phyloP scores from a whole-genome alignment of 2,329 filamentous ascomycete genomes.

The Claviceps sp. region DNA sequence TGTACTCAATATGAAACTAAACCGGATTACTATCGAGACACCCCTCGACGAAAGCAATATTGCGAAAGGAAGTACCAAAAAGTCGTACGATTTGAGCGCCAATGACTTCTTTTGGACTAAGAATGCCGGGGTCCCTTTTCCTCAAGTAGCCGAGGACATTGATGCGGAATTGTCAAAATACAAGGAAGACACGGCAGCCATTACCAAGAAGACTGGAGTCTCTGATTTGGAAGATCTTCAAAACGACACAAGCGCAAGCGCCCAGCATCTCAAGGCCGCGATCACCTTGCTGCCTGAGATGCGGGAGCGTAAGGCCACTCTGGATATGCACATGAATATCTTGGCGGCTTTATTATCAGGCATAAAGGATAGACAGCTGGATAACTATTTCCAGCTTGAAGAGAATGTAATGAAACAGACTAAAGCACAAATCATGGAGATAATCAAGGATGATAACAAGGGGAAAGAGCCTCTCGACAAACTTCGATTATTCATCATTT shows the following conservation, averaged over 20 bases:
- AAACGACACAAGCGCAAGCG: constrained; percentile 76
- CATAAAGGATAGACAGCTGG: constrained; percentile 88
- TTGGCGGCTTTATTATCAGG: constrained; percentile 61
- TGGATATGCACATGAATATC: constrained; percentile 99
- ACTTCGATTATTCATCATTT: constrained; percentile 88
- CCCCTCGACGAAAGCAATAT: constrained; percentile 66
- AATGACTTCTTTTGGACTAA: constrained; percentile 96
- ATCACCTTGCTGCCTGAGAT: constrained; percentile 88
- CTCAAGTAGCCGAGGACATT: constrained; percentile 91
- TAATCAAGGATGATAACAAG: constrained; percentile 69
- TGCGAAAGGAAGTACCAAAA: constrained; percentile 64
- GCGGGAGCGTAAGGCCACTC: constrained; percentile 76
- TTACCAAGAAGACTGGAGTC: constrained; percentile 90
- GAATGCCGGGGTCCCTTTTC: constrained; percentile 83
- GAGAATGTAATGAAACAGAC: constrained; percentile 86
- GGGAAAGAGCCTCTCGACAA: constrained; percentile 80
- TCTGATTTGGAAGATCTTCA: constrained; percentile 86
- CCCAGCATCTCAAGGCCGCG: constrained; percentile 88
- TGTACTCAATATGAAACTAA: constrained; percentile 49
- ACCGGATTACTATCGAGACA: constrained; percentile 85
- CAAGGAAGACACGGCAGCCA: constrained; percentile 86
- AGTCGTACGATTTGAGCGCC: constrained; percentile 76
- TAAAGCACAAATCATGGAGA: constrained; percentile 75
- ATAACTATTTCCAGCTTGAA: constrained; percentile 92
- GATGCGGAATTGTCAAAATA: constrained; percentile 88